Evolutionary conservation across 768 basidiomycete species (phyloP).

Genomic region (Tephrocybe rancida): DNA sequence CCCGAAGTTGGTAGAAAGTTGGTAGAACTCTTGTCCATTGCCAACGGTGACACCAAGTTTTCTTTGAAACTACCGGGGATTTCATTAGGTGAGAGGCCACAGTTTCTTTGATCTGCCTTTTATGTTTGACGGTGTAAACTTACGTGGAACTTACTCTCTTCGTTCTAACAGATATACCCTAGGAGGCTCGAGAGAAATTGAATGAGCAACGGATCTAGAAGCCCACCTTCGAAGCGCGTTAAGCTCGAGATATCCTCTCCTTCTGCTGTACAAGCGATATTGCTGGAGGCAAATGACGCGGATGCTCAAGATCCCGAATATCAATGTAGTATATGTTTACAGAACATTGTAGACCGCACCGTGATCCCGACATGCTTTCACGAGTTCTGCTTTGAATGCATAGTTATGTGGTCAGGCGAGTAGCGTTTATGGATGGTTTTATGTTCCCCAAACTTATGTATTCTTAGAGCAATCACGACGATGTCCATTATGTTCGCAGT

Average conservation of each 20-base stretch:
- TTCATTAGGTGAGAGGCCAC: too few species aligned
- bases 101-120: too few species aligned
- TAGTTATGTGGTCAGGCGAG: constrained; percentile 83
- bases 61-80: too few species aligned
- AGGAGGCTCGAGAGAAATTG: too few species aligned
- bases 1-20: too few species aligned
- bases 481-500: constrained; percentile 75
- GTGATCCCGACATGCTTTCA: constrained; percentile 87
- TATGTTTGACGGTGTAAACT: too few species aligned
- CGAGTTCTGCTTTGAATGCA: constrained; percentile 92
- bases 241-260: constrained; percentile 31
- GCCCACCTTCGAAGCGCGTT: constrained; percentile 40
- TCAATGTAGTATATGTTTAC: constrained; percentile 87
- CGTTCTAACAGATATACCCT: too few species aligned
- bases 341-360: constrained; percentile 73
- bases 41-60: too few species aligned
- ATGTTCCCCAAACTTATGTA: background rate
- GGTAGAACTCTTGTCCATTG: too few species aligned
- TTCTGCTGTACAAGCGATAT: background rate
- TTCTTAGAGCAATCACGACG: constrained; percentile 70
- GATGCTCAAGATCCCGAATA: constrained; percentile 44
- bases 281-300: background rate
- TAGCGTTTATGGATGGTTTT: constrained; percentile 4
- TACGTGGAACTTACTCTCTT: too few species aligned
- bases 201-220: constrained; percentile 19